Percentiles rank a stretch among this genome's conserved stretches.
phyloP scores from a whole-genome alignment of 129 eudicot genomes.

The Lactuca saligna region DNA sequence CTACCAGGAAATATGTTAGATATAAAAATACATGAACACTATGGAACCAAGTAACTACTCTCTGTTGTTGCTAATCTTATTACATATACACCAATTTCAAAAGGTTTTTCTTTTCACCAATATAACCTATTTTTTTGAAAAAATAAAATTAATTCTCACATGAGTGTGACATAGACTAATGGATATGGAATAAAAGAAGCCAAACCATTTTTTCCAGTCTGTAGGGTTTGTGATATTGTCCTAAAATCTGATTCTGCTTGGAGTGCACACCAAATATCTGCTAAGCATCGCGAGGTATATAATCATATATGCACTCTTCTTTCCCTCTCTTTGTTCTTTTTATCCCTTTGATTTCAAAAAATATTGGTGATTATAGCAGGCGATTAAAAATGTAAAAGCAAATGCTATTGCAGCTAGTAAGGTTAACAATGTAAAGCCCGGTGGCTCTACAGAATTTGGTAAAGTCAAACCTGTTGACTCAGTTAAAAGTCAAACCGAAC shows the following conservation, averaged over 20 bases:
- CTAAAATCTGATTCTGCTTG: constrained; percentile 82
- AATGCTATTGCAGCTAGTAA: constrained; percentile 61
- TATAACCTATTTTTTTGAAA: no score
- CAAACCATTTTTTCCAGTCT: constrained; percentile 72
- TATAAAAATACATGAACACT: constrained; percentile 42
- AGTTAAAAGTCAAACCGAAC: constrained; percentile 32
- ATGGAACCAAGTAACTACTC: constrained; percentile 84
- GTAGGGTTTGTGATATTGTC: constrained; percentile 85
- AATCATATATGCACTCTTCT: not conserved
- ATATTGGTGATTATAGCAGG: constrained; percentile 46
- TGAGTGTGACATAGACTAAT: constrained; percentile 90
- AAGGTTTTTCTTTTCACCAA: no score
- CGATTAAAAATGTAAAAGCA: constrained; percentile 73
- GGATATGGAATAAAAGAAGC: constrained; percentile 70
- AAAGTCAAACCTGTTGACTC: constrained; percentile 40
- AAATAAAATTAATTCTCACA: constrained; percentile 32
- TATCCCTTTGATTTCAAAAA: not conserved
- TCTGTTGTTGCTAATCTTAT: no score
- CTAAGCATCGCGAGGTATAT: constrained; percentile 77
- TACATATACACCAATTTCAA: no score
- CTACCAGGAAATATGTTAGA: no score
- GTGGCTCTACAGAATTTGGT: constrained; percentile 39
- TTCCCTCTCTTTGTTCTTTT: not conserved
- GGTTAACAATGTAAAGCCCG: constrained; percentile 48
- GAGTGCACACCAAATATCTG: constrained; percentile 87